Evolutionary conservation across 2,329 filamentous ascomycete species (phyloP), one percentile per base, ranked within the genome.

Genomic region (Escovopsis sp.): DNA sequence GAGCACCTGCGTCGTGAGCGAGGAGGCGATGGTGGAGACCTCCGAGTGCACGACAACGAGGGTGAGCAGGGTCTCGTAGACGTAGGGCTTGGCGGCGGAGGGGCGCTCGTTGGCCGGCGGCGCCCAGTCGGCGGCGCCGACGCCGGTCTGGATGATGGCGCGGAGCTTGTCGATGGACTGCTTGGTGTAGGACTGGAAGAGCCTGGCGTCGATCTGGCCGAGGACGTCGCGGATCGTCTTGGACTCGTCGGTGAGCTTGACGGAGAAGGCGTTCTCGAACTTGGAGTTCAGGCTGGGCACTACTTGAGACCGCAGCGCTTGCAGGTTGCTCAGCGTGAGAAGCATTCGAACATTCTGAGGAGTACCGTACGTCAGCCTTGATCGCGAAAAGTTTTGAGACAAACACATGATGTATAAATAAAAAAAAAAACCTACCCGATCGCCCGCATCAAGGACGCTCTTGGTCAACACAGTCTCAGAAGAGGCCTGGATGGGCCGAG

Each of bases 31-130:
- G 2, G 84, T 88, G 2, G 81, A 83, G 2, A 91, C 83, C 58
- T 94, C 85, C 1, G 84, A 87, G 64, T 98, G 91, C 2, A 95
- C 81, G 31, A 94, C 78, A 2, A 98, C 91, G 16, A 98, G 76
- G 16, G 72, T 72, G 35, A 98, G 74, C 13, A 98, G 76, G 0
- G 81, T 78, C 48, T 86, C 82, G 64, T 95, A 95, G 46, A 98
- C 77, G 58, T 96, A 98, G 0, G 87, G 81, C 40, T 76, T 78
- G 2, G 91, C 88, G 54, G 89, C 76, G 31, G 74, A 71, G 1
- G 91, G 87, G 24, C 72, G 72, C 33, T 66, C 55, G 34, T 56
- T 56, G 54, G 70, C 47, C 0, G 66, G 57, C 0, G 86, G 81
- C 1, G 75, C 71, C 88, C 88, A 95, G 41, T 71, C 66, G 2